Evolutionary conservation across 2,329 filamentous ascomycete genomes (phyloP), one percentile per base, ranked within the genome.

Genomic region (Aspergillus clavatus): DNA sequence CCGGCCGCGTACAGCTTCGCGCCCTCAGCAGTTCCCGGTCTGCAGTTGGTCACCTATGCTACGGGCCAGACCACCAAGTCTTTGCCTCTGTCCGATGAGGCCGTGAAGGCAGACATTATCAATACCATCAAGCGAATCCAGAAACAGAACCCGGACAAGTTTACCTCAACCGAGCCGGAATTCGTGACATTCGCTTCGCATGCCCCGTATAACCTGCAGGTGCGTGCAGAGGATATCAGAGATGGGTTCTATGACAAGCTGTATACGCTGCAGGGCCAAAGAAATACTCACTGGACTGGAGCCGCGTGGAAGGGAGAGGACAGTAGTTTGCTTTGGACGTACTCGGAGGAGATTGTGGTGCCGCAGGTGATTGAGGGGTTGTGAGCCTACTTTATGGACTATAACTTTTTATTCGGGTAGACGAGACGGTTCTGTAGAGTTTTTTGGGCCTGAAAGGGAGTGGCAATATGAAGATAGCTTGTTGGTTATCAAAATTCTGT

Each of bases 261-360:
- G 29, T 60, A 68, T 46, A 64, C 52, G 2, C 54, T 75, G 12
- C 71, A 75, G 54, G 72, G 72, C 0, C 51, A 66, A 6, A 56
- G 62, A 12, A 66, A 67, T 12, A 75, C 71, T 0, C 75, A 57
- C 52, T 74, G 66, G 48, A 72, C 68, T 0, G 71, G 72, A 1
- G 66, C 66, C 3, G 63, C 70, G 6, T 73, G 59, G n/a, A 29
- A 46, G 12, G 26, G 48, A 21, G 49, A 55, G 18, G 46, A 53
- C 31, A 52, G 51, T 18, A 38, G 52, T 12, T 26, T 48, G 29
- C 27, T 56, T 12, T 58, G 53, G 52, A 47, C 43, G 11, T 55
- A 47, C 33, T 52, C 51, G 11, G 26, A 19, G 33, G 26, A 26
- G 23, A 26, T 26, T 26, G 23, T 26, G 23, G 23, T 26, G 23